Evolutionary conservation across 768 basidiomycete species (phyloP).

Genomic region (Lactarius hatsudake): DNA sequence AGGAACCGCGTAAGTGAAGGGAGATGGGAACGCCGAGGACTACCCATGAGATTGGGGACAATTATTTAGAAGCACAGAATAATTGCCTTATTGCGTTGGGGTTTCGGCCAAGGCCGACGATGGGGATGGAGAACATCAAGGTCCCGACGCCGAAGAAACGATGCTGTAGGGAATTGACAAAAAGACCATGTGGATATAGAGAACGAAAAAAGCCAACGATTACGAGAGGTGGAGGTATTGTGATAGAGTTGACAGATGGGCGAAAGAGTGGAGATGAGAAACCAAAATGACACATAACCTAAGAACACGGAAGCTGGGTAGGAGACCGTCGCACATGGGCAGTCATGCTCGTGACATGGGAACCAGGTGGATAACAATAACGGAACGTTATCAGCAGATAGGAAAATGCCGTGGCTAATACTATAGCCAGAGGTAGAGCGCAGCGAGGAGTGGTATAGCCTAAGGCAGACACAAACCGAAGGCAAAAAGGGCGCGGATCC

Average conservation of each 20-base stretch:
- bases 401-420: not conserved
- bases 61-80: conserved; percentile 11
- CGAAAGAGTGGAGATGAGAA: not conserved
- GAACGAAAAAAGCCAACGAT: not conserved
- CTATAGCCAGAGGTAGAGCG: not conserved
- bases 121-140: not conserved
- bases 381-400: not conserved
- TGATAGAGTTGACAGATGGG: conserved; percentile 1
- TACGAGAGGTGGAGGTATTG: not conserved
- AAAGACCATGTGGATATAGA: conserved; percentile 4
- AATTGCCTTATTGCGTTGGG: not conserved
- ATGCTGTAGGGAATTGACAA: not conserved
- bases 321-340: not conserved
- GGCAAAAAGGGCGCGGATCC: not conserved
- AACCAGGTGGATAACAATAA: not conserved
- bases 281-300: not conserved
- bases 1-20: conserved; percentile 6
- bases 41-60: not conserved
- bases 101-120: conserved; percentile 12
- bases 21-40: conserved; percentile 16
- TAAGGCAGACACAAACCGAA: not conserved
- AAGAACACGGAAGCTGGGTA: not conserved
- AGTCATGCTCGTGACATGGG: not conserved
- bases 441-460: not conserved
- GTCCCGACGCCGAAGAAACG: not conserved